Evolutionary conservation across 148 eudicot species (phyloP).

Genomic region (Vaccinium macrocarpon): DNA sequence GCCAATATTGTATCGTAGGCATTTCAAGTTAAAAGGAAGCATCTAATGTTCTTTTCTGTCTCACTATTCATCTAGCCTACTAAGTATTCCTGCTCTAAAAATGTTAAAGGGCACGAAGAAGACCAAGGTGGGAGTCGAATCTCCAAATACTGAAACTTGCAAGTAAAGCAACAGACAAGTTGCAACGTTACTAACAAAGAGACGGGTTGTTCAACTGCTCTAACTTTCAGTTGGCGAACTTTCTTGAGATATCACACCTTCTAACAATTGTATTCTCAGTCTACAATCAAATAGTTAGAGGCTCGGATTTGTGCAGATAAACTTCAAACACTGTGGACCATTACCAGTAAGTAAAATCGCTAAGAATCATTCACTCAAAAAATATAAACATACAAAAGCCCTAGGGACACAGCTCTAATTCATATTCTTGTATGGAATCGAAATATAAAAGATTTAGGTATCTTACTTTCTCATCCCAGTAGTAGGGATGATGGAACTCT

Average conservation of each 20-base stretch:
- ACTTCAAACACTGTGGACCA: neutral
- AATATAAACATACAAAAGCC: neutral
- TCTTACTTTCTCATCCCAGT: neutral
- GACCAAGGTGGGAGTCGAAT: neutral
- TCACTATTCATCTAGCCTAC: neutral
- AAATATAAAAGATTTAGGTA: neutral
- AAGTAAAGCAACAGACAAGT: neutral
- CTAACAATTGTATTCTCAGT: neutral
- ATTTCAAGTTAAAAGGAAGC: constrained; percentile 4
- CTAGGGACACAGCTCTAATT: neutral
- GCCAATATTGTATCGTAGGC: neutral
- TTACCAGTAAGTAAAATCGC: neutral
- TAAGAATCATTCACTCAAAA: neutral
- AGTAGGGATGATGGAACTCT: neutral
- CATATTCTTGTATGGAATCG: neutral
- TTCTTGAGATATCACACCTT: neutral
- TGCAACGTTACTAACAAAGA: neutral
- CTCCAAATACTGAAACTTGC: neutral
- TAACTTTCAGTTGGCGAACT: neutral
- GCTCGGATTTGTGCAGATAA: neutral
- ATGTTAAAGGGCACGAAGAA: neutral
- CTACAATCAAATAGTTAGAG: neutral
- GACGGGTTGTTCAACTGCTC: neutral
- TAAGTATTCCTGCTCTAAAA: neutral
- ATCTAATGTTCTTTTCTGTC: neutral